Conservation (phyloP, 1,284 basidiomycete genomes). For the Rhodotorula sp. region DNA sequence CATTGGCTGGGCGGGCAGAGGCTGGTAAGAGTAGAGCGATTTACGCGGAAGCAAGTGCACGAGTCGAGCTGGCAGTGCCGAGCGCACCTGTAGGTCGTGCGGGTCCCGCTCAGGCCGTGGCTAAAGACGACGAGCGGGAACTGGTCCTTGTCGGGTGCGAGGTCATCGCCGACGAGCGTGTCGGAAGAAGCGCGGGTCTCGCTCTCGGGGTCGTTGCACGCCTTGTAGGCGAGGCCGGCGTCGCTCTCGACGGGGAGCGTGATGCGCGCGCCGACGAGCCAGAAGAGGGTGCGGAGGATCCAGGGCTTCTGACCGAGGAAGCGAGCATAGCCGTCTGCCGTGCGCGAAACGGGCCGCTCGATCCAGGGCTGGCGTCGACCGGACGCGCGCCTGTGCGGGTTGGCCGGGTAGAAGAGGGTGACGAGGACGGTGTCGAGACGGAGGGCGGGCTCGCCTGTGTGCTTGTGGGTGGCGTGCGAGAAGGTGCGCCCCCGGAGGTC, state of each 20-base stretch:
- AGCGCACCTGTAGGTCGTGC: slow-evolving; percentile 60
- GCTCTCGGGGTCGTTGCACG: not conserved
- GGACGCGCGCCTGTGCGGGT: not conserved
- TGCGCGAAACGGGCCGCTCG: slow-evolving; percentile 14
- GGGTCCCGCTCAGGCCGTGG: slow-evolving; percentile 74
- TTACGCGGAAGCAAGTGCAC: not conserved
- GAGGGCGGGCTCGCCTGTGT: slow-evolving; percentile 40
- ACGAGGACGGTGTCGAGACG: slow-evolving; percentile 52
- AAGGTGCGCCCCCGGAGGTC: slow-evolving; percentile 1
- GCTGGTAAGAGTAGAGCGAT: not conserved
- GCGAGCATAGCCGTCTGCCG: slow-evolving; percentile 26
- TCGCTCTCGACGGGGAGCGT: slow-evolving; percentile 18
- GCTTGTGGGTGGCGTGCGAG: slow-evolving; percentile 46
- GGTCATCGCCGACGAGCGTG: slow-evolving; percentile 7
- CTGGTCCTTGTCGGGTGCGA: not conserved
- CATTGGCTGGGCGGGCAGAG: slow-evolving; percentile 58
- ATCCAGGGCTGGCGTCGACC: slow-evolving; percentile 19
- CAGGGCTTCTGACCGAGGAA: slow-evolving; percentile 18
- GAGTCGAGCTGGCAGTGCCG: not conserved
- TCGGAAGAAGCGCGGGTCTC: not conserved
- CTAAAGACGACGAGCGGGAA: slow-evolving; percentile 72
- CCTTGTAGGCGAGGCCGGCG: slow-evolving; percentile 9
- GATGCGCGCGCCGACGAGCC: slow-evolving; percentile 12
- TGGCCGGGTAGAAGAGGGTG: slow-evolving; percentile 54
- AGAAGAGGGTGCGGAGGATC: slow-evolving; percentile 22